phyloP scores from a whole-genome alignment of 1,139 yeast species.

The Hyphopichia burtonii region DNA sequence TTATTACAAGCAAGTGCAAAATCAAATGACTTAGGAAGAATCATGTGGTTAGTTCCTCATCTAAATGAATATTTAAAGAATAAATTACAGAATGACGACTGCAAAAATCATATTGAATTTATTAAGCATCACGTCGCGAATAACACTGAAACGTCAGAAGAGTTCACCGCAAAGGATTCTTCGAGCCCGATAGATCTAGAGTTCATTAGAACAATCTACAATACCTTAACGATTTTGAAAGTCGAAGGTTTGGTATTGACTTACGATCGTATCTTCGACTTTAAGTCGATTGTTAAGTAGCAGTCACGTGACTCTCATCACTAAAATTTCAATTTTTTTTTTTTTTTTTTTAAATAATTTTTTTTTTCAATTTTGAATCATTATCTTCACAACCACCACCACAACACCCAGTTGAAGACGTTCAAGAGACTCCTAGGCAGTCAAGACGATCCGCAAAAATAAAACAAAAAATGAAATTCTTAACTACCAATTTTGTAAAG shows the following conservation, averaged over 20 bases:
- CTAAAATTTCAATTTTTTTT: background rate
- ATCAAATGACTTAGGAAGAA: constrained; percentile 35
- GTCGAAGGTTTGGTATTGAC: constrained; percentile 25
- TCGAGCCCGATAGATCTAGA: constrained; percentile 8
- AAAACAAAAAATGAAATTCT: constrained; percentile 71
- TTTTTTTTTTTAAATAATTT: background rate
- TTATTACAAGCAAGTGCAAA: constrained; percentile 24
- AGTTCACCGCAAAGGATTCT: background rate
- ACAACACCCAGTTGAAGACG: too few species aligned
- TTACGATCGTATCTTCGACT: constrained; percentile 16
- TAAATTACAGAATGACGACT: constrained; percentile 8
- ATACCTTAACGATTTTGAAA: constrained; percentile 18
- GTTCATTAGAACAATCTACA: constrained; percentile 13
- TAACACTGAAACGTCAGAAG: background rate
- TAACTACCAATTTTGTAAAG: constrained; percentile 92
- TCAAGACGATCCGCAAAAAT: too few species aligned
- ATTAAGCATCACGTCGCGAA: background rate
- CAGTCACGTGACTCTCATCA: constrained; percentile 1
- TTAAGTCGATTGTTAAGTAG: background rate
- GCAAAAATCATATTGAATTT: constrained; percentile 8
- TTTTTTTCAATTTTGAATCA: background rate
- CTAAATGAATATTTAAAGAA: constrained; percentile 28
- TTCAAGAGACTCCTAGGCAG: too few species aligned
- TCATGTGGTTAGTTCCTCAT: constrained; percentile 41
- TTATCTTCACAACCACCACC: too few species aligned